Evolutionary conservation across 495 filamentous ascomycete species (phyloP).

Genomic region (Xylaria curta): DNA sequence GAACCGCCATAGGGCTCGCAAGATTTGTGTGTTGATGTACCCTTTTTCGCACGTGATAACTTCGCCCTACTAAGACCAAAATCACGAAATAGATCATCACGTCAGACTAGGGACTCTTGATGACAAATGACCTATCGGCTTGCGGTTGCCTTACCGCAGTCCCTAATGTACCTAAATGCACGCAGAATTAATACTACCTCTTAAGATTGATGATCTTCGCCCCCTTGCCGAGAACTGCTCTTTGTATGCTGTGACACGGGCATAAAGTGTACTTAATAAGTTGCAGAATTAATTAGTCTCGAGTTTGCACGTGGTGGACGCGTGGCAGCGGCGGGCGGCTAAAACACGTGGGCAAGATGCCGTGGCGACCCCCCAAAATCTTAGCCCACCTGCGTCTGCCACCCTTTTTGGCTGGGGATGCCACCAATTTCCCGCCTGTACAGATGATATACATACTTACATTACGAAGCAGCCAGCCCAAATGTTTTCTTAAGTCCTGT

Average conservation of each 20-base stretch:
- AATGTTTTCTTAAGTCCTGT: no score
- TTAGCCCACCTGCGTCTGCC: no score
- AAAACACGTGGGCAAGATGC: constrained; percentile 20
- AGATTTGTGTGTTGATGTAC: not conserved
- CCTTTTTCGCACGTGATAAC: not conserved
- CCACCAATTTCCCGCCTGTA: no score
- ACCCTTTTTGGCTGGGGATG: no score
- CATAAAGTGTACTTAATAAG: not conserved
- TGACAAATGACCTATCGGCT: constrained; percentile 12
- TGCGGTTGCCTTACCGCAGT: not conserved
- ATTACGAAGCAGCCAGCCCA: no score
- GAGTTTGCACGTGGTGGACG: constrained; percentile 22
- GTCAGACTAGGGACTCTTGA: not conserved
- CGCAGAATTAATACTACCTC: not conserved
- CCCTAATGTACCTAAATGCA: not conserved
- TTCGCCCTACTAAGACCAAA: not conserved
- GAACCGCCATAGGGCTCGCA: not conserved
- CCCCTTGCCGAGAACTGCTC: not conserved
- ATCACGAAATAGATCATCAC: not conserved
- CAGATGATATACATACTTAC: no score
- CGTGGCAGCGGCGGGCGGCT: constrained; percentile 21
- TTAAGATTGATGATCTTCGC: not conserved
- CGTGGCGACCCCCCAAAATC: constrained; percentile 5
- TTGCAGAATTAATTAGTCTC: constrained; percentile 6
- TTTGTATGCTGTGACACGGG: not conserved